Conservation (phyloP, 768 basidiomycete genomes). For the Hericium rajendrae region DNA sequence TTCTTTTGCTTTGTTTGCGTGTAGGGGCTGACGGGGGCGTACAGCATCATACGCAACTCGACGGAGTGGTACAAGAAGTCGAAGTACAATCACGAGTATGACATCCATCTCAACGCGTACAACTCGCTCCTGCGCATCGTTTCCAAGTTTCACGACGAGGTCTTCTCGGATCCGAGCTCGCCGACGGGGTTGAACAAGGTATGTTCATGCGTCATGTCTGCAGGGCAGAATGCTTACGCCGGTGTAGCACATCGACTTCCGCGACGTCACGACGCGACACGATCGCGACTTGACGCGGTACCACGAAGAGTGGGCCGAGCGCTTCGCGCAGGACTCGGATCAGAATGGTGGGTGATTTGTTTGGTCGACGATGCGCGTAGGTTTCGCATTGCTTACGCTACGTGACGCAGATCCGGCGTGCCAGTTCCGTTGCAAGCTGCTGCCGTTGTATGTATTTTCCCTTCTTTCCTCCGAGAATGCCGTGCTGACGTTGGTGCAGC, state of each 20-base stretch:
- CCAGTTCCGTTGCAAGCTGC: conserved; percentile 13
- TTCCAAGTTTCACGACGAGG: conserved; percentile 9
- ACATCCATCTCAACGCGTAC: conserved; percentile 13
- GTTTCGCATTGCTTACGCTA: background rate
- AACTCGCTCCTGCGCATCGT: conserved; percentile 11
- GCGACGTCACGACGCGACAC: conserved; percentile 8
- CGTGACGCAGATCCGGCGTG: conserved; percentile 5
- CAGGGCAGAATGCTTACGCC: background rate
- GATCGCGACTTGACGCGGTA: conserved; percentile 3
- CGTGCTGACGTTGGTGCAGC: conserved; percentile 15
- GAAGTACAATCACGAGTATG: conserved; percentile 9
- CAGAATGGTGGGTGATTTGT: conserved; percentile 3
- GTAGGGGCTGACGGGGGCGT: background rate
- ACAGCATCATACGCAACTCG: conserved; percentile 10
- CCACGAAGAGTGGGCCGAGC: conserved; percentile 11
- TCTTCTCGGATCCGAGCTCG: conserved; percentile 11
- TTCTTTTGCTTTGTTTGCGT: conserved; percentile 25
- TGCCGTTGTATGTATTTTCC: conserved; percentile 32
- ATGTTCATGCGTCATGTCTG: background rate
- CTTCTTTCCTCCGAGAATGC: conserved; percentile 17
- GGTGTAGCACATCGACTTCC: conserved; percentile 10
- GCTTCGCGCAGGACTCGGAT: conserved; percentile 10
- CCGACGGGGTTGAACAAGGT: conserved; percentile 9
- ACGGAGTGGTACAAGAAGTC: conserved; percentile 12
- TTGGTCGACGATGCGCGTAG: background rate